phyloP scores from a whole-genome alignment of 129 eudicot genomes.

The Dittrichia graveolens region DNA sequence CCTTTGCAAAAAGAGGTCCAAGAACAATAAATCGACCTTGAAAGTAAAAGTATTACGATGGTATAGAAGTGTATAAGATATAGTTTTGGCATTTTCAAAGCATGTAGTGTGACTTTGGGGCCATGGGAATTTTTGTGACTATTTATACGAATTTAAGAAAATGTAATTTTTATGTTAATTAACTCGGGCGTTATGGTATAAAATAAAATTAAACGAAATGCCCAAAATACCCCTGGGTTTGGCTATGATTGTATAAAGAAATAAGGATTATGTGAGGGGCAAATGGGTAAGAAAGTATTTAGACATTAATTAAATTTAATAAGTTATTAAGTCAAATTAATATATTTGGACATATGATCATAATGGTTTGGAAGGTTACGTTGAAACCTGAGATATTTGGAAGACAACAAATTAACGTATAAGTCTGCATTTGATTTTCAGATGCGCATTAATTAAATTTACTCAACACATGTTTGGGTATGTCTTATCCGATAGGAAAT shows the following conservation, averaged over 20 bases:
- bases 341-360: not conserved
- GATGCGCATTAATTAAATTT: too few relatives aligned
- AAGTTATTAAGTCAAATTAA: slow-evolving; percentile 16
- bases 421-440: too few relatives aligned
- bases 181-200: slow-evolving; percentile 1
- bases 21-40: slow-evolving; percentile 13
- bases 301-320: slow-evolving; percentile 9
- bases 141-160: slow-evolving; percentile 18
- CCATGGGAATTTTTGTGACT: not conserved
- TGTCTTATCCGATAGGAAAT: too few relatives aligned
- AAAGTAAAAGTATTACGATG: slow-evolving; percentile 17
- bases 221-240: not conserved
- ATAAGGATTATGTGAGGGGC: not conserved
- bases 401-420: too few relatives aligned
- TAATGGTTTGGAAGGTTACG: slow-evolving; percentile 5
- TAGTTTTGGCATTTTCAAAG: slow-evolving; percentile 25
- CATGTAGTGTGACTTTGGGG: not conserved
- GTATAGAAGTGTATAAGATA: not conserved
- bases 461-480: too few relatives aligned
- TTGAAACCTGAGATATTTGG: too few relatives aligned
- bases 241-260: not conserved
- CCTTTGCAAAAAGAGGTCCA: slow-evolving; percentile 31
- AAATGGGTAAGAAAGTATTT: slow-evolving; percentile 12
- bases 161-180: slow-evolving; percentile 10
- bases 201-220: not conserved